Percentiles rank a stretch among this genome's conserved stretches.
Evolutionary conservation across 2,329 filamentous ascomycete genomes (phyloP).

Genomic region (Epichloe scottii): DNA sequence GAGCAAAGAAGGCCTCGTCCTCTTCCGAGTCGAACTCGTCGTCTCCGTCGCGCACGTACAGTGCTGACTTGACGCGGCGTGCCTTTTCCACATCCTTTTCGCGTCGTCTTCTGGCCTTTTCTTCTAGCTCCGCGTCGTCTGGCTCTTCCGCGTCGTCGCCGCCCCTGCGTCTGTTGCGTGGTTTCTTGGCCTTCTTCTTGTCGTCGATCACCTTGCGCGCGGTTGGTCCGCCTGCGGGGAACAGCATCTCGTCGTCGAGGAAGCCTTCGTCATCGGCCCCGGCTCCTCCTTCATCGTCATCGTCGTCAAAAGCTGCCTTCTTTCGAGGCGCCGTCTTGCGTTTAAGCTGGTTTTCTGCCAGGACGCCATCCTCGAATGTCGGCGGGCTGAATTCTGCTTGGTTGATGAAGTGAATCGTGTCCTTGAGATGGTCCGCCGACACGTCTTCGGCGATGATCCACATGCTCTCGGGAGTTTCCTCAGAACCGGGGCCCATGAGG

Average conservation of each 20-base stretch:
- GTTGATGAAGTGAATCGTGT: constrained; percentile 59
- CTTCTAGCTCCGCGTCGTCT: constrained; percentile 52
- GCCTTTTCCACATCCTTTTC: constrained; percentile 65
- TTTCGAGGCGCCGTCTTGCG: constrained; percentile 48
- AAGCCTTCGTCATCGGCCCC: constrained; percentile 14
- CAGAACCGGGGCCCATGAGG: constrained; percentile 36
- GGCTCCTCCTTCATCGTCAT: constrained; percentile 38
- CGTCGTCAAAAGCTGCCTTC: constrained; percentile 56
- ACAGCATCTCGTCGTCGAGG: constrained; percentile 44
- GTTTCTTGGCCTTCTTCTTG: constrained; percentile 36
- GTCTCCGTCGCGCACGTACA: constrained; percentile 73
- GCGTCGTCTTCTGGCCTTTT: constrained; percentile 47
- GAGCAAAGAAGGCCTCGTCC: constrained; percentile 59
- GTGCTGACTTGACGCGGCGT: constrained; percentile 68
- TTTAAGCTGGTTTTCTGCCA: constrained; percentile 67
- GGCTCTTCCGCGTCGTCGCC: constrained; percentile 30
- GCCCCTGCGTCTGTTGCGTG: constrained; percentile 34
- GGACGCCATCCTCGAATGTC: constrained; percentile 60
- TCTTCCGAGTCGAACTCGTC: constrained; percentile 77
- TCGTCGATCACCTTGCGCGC: constrained; percentile 39
- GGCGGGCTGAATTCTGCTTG: constrained; percentile 69
- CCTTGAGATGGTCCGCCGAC: constrained; percentile 51
- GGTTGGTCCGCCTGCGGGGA: constrained; percentile 57
- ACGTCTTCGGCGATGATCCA: constrained; percentile 67
- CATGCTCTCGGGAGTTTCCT: constrained; percentile 61